These are phyloP conservation scores for Mrakia gelida DNA, from an alignment of 768 basidiomycete species.

Conservation along the genomic window DNA sequence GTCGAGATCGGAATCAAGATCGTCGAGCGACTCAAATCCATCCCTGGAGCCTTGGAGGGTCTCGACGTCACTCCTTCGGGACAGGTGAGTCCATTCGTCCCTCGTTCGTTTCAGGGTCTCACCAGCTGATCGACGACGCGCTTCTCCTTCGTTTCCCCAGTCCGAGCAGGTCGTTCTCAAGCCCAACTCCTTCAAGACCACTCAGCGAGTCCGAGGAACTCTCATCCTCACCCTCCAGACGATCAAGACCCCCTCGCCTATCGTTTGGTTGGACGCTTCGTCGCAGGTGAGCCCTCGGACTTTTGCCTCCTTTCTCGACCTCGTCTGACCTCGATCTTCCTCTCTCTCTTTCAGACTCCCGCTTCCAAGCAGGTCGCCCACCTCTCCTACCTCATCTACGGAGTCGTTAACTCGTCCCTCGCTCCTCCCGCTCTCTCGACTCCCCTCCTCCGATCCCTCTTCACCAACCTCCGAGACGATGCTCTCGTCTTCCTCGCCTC, in stretches of 20 bases:
- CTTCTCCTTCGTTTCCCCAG: not conserved
- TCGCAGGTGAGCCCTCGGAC: not conserved
- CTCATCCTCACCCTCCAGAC: conserved; percentile 36
- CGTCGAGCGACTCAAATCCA: conserved; percentile 29
- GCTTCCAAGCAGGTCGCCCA: conserved; percentile 49
- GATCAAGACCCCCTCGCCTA: conserved; percentile 32
- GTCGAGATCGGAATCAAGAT: conserved; percentile 52
- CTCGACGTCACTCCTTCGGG: conserved; percentile 7
- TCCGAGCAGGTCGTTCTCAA: conserved; percentile 36
- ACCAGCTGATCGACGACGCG: not conserved
- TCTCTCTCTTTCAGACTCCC: not conserved
- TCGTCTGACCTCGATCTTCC: not conserved
- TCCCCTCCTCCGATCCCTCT: conserved; percentile 59
- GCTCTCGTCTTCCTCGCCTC: conserved; percentile 76
- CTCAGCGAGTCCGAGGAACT: conserved; percentile 33
- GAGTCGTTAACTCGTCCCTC: conserved; percentile 58
- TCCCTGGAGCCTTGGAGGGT: conserved; percentile 19
- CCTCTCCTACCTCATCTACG: conserved; percentile 65
- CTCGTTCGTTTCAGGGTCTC: too few relatives aligned
- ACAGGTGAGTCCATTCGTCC: not conserved
- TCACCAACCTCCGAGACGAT: conserved; percentile 64
- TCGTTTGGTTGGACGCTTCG: conserved; percentile 34
- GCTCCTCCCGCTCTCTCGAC: conserved; percentile 54
- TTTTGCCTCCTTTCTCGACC: not conserved
- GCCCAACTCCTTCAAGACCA: conserved; percentile 34